A percentile compares a stretch with the other conserved stretches of the same genome.
phyloP scores from a whole-genome alignment of 2,329 filamentous ascomycete genomes.

The Neonectria punicea region DNA sequence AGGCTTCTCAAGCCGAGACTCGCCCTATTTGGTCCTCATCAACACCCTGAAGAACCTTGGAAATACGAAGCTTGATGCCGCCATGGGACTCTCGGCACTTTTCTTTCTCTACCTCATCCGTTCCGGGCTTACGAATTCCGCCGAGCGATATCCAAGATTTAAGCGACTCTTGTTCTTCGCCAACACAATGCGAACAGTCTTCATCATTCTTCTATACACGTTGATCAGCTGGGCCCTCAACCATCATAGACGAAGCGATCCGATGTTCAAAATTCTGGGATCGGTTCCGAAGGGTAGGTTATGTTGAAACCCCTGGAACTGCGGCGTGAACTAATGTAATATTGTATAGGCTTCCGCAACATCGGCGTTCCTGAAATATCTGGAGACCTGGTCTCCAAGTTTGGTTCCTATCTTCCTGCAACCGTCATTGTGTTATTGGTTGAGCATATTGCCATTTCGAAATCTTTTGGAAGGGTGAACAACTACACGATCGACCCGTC shows the following conservation, averaged over 20 bases:
- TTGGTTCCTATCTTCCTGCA: conserved; percentile 80
- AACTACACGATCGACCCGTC: conserved; percentile 97
- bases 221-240: conserved; percentile 90
- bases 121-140: conserved; percentile 69
- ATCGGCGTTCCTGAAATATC: conserved; percentile 79
- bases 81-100: conserved; percentile 87
- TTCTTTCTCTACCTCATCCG: conserved; percentile 82
- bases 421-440: conserved; percentile 94
- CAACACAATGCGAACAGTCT: conserved; percentile 89
- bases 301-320: background rate
- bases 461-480: conserved; percentile 95
- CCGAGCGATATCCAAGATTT: conserved; percentile 74
- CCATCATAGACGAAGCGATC: conserved; percentile 69
- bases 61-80: conserved; percentile 78
- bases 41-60: conserved; percentile 80
- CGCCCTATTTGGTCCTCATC: conserved; percentile 86
- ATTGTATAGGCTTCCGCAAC: conserved; percentile 74
- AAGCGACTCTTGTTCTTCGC: conserved; percentile 87
- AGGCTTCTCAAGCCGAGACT: conserved; percentile 76
- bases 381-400: conserved; percentile 71
- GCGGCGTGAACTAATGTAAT: background rate
- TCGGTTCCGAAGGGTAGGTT: conserved; percentile 74
- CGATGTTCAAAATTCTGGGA: conserved; percentile 79
- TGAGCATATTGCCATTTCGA: conserved; percentile 96
- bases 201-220: conserved; percentile 92